Conservation (phyloP, 2,329 filamentous ascomycete species). For the Microcyclospora pomicola region DNA sequence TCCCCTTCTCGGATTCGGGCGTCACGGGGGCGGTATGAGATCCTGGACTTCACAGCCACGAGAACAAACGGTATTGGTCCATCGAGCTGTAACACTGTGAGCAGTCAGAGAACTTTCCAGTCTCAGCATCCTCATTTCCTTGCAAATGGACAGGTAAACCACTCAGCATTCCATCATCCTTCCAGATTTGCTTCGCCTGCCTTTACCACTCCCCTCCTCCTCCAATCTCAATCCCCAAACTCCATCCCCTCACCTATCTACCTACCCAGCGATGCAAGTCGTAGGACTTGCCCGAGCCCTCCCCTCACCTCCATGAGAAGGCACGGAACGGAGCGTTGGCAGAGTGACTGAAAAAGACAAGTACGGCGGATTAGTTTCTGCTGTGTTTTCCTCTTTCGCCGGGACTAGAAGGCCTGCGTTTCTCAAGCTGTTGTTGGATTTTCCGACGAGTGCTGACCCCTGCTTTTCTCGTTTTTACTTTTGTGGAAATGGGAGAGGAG, state of each 20-base stretch:
- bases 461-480: too few relatives aligned
- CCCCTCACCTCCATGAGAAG: conserved; percentile 20
- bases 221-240: background rate
- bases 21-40: background rate
- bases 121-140: too few relatives aligned
- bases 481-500: too few relatives aligned
- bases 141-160: too few relatives aligned
- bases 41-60: background rate
- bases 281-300: conserved; percentile 29
- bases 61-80: too few relatives aligned
- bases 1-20: background rate
- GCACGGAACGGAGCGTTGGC: conserved; percentile 36
- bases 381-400: conserved; percentile 2
- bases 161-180: background rate
- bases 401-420: conserved; percentile 24
- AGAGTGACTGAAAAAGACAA: conserved; percentile 16
- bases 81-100: too few relatives aligned
- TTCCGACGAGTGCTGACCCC: conserved; percentile 9
- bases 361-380: conserved; percentile 1
- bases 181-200: background rate
- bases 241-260: conserved; percentile 1
- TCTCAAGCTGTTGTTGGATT: conserved; percentile 11
- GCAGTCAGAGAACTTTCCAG: too few relatives aligned
- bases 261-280: conserved; percentile 30
- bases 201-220: background rate